phyloP scores from a whole-genome alignment of 2,329 filamentous ascomycete species.

The Cladosporium sp. region DNA sequence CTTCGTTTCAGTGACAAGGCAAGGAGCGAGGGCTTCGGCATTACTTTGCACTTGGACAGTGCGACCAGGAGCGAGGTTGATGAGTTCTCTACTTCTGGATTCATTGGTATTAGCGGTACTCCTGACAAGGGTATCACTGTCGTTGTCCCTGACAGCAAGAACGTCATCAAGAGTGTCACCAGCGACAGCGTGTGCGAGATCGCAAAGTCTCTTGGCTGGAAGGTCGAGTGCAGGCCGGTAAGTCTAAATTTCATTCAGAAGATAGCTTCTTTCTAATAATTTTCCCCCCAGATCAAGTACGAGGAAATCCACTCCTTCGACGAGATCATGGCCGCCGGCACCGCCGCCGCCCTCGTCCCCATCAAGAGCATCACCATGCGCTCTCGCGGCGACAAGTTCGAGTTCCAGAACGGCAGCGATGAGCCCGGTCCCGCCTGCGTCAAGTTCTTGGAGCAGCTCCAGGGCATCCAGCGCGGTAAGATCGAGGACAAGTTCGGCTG shows the following conservation, averaged over 20 bases:
- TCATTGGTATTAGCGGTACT: constrained; percentile 74
- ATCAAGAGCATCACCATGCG: constrained; percentile 85
- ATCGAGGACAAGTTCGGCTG: constrained; percentile 76
- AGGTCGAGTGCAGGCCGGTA: constrained; percentile 73
- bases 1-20: constrained; percentile 84
- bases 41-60: constrained; percentile 91
- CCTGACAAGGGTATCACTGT: constrained; percentile 62
- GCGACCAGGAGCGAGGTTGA: constrained; percentile 82
- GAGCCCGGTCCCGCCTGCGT: constrained; percentile 74
- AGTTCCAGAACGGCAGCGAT: constrained; percentile 58
- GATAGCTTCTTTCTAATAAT: neutral
- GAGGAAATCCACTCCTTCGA: constrained; percentile 63
- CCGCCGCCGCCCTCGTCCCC: constrained; percentile 86
- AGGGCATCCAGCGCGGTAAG: constrained; percentile 84
- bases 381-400: constrained; percentile 58
- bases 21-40: constrained; percentile 77
- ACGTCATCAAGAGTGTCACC: constrained; percentile 85
- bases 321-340: constrained; percentile 90
- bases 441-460: constrained; percentile 72
- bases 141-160: constrained; percentile 83
- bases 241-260: constrained; percentile 33
- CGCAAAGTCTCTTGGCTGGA: constrained; percentile 77
- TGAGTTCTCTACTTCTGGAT: constrained; percentile 93
- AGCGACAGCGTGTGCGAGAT: constrained; percentile 77
- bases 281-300: constrained; percentile 61